Conservation (phyloP, 2,329 filamentous ascomycete species). For the Colletotrichum salicis region DNA sequence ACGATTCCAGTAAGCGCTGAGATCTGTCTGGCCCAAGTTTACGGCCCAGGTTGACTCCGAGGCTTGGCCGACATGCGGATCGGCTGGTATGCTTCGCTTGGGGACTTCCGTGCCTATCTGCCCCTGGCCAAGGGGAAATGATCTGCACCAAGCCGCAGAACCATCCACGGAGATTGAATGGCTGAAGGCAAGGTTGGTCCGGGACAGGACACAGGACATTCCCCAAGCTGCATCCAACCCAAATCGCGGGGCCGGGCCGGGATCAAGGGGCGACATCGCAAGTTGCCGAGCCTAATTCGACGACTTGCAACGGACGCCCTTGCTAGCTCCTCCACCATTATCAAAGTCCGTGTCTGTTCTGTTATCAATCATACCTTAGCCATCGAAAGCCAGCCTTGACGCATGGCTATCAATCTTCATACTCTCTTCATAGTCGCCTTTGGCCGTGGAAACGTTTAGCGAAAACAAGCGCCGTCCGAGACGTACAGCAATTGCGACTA, state of each 20-base stretch:
- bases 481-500: background rate
- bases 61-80: background rate
- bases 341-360: background rate
- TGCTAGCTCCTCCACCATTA: background rate
- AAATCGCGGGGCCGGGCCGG: conserved; percentile 35
- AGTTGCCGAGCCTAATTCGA: conserved; percentile 34
- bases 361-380: background rate
- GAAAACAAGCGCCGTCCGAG: background rate
- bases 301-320: conserved; percentile 32
- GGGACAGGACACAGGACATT: conserved; percentile 17
- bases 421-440: background rate
- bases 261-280: conserved; percentile 32
- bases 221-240: conserved; percentile 34
- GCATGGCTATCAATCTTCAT: background rate
- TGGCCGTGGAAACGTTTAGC: background rate
- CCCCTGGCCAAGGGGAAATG: conserved; percentile 18
- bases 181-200: conserved; percentile 12
- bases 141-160: conserved; percentile 35
- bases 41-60: background rate
- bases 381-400: background rate
- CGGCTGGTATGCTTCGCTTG: background rate
- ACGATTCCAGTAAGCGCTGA: background rate
- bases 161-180: conserved; percentile 14
- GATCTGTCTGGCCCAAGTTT: background rate
- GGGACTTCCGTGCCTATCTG: conserved; percentile 7